Evolutionary conservation across 352 stramenopile genomes (phyloP).

Genomic region (Globisporangium alternatum): DNA sequence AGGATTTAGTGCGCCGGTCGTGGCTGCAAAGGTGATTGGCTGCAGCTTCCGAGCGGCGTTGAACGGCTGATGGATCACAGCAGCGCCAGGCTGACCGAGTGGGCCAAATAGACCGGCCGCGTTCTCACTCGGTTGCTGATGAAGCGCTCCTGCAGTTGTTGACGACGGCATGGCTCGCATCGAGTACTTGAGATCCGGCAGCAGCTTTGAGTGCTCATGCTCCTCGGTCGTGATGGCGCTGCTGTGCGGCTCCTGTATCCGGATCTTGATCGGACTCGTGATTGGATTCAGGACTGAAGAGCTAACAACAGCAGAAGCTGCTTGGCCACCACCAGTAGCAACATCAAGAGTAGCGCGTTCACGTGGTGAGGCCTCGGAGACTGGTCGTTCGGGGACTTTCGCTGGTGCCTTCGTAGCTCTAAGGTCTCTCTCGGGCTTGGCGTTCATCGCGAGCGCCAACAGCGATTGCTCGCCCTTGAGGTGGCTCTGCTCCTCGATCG

Average conservation of each 20-base stretch:
- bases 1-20: too few relatives aligned
- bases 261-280: slow-evolving; percentile 15
- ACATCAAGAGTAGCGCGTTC: not conserved
- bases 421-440: not conserved
- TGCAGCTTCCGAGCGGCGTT: slow-evolving; percentile 13
- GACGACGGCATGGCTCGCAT: not conserved
- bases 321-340: not conserved
- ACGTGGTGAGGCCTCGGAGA: not conserved
- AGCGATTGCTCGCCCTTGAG: slow-evolving; percentile 17
- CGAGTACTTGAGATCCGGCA: slow-evolving; percentile 15
- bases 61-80: not conserved
- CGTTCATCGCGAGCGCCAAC: slow-evolving; percentile 15
- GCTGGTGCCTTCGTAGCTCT: not conserved
- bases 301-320: not conserved
- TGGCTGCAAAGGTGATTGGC: not conserved
- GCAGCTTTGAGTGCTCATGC: slow-evolving; percentile 13
- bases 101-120: not conserved
- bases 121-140: not conserved
- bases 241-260: slow-evolving; percentile 12
- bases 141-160: not conserved
- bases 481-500: slow-evolving; percentile 17
- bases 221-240: slow-evolving; percentile 13
- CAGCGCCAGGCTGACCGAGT: not conserved
- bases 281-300: not conserved
- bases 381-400: not conserved